Conservation (phyloP, 192 early-diverging fungal genomes). For the Borealophlyctis nickersoniae region DNA sequence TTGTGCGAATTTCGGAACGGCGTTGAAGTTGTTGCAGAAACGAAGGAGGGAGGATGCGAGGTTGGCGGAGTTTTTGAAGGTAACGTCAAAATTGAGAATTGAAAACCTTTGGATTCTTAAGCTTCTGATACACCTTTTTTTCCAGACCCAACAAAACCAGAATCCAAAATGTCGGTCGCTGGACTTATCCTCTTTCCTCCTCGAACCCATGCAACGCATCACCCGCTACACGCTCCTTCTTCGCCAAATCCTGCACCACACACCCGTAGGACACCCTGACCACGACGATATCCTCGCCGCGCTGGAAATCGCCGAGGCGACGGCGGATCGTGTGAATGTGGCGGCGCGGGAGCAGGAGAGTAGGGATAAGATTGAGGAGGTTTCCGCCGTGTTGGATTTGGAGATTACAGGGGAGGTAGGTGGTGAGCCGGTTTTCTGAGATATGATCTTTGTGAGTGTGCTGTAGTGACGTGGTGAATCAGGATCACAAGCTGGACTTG, state of each 20-base stretch:
- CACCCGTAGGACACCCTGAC: conserved; percentile 47
- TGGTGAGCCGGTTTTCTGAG: too few species aligned
- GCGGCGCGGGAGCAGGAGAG: conserved; percentile 47
- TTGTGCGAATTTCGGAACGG: conserved; percentile 64
- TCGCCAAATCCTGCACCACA: conserved; percentile 56
- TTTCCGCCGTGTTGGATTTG: conserved; percentile 57
- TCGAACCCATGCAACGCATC: conserved; percentile 58
- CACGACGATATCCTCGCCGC: conserved; percentile 40
- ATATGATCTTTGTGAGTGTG: too few species aligned
- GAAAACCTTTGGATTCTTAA: not conserved
- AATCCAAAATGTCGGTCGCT: conserved; percentile 64
- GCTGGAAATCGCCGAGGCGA: conserved; percentile 40
- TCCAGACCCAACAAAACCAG: conserved; percentile 47
- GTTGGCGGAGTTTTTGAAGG: conserved; percentile 65
- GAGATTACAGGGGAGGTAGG: too few species aligned
- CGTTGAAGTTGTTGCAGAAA: conserved; percentile 61
- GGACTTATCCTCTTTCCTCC: conserved; percentile 73
- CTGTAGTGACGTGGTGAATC: too few species aligned
- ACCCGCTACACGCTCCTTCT: conserved; percentile 57
- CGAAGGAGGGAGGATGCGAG: conserved; percentile 44
- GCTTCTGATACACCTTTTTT: conserved; percentile 10
- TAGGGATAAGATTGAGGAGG: conserved; percentile 47
- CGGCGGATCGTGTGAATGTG: conserved; percentile 44
- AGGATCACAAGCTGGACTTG: conserved; percentile 51
- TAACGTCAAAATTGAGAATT: too few species aligned